phyloP scores from a whole-genome alignment of 2,329 filamentous ascomycete genomes.

The Botrytis tulipae region DNA sequence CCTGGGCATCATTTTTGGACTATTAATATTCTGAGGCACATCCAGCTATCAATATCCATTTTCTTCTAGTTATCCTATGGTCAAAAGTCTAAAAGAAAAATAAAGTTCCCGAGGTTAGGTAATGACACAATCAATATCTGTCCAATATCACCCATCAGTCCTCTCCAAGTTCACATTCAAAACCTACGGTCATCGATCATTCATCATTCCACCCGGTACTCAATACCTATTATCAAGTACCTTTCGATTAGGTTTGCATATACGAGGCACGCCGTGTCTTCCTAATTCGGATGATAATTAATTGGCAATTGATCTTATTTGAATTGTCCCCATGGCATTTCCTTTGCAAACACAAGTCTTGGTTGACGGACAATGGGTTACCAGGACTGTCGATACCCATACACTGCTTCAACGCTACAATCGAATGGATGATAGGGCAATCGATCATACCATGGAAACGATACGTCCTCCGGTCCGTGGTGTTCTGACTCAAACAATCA shows the following conservation, averaged over 20 bases:
- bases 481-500: constrained; percentile 73
- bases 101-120: no score
- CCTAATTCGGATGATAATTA: constrained; percentile 1
- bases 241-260: not conserved
- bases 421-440: constrained; percentile 37
- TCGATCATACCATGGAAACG: constrained; percentile 36
- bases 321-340: constrained; percentile 33
- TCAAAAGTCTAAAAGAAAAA: not conserved
- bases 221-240: not conserved
- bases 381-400: constrained; percentile 42
- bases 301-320: not conserved
- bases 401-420: constrained; percentile 43
- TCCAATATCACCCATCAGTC: not conserved
- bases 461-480: constrained; percentile 57
- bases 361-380: constrained; percentile 40
- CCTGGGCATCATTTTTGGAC: not conserved
- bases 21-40: not conserved
- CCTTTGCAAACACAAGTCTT: constrained; percentile 32
- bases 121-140: not conserved
- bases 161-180: not conserved
- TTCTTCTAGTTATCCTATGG: not conserved
- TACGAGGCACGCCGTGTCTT: constrained; percentile 11
- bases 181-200: not conserved
- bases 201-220: not conserved
- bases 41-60: not conserved